Conservation (phyloP, 2,329 filamentous ascomycete species). For the Gyromitra esculenta region DNA sequence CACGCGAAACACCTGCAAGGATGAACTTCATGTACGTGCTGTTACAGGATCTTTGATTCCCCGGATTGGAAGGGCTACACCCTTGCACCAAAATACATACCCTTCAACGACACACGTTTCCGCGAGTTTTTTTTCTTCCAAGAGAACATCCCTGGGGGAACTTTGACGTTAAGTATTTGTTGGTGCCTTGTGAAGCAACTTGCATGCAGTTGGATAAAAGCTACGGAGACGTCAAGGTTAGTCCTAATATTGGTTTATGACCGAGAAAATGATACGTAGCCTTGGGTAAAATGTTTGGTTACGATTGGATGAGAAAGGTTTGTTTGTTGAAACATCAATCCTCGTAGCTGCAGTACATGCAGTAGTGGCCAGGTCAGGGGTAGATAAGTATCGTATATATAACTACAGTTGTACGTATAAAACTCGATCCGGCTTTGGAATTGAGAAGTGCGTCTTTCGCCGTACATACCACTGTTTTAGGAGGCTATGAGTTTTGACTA, state of each 20-base stretch:
- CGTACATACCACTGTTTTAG: not conserved
- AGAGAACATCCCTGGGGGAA: constrained; percentile 2
- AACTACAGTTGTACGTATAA: not conserved
- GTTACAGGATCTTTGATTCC: not conserved
- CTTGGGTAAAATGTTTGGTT: not conserved
- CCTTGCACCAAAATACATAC: constrained; percentile 7
- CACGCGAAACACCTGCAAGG: constrained; percentile 7
- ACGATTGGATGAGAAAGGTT: not conserved
- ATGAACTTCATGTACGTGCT: constrained; percentile 7
- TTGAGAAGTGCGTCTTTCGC: not conserved
- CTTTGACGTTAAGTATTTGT: too few species aligned
- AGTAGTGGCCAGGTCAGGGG: not conserved
- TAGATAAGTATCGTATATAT: not conserved
- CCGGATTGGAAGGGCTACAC: not conserved
- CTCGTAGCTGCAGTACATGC: not conserved
- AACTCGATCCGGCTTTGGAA: not conserved
- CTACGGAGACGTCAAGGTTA: not conserved
- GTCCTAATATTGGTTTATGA: not conserved
- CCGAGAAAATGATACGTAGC: not conserved
- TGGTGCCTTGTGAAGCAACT: not conserved
- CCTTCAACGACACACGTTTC: not conserved
- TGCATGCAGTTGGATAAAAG: too few species aligned
- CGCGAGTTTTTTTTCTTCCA: not conserved
- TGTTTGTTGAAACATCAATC: not conserved
- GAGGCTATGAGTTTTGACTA: not conserved